Base-by-base conservation (phyloP, 2,329 filamentous ascomycete genomes). In the Blastomyces parvus region DNA sequence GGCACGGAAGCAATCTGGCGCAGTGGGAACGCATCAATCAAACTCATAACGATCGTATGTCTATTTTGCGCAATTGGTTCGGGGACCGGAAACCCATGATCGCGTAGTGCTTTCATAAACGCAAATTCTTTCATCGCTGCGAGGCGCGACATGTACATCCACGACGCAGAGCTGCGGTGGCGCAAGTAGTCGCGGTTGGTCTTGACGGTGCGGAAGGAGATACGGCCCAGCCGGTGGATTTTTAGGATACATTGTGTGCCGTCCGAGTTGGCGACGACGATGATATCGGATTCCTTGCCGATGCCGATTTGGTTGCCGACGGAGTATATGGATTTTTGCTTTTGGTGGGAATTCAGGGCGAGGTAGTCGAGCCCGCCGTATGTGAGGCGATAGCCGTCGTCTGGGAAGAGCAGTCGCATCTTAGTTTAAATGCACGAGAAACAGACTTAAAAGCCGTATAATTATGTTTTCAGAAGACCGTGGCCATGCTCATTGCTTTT, bases 281-380 rank as follows among this genome's bases (percentile, higher is more conserved):
- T 89, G 72, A 99, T 97, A 73, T 99, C 94, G 69, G 90, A 96
- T 79, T 99, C 94, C 76, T 99, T 99, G 62, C 94, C 94, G 2
- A 97, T 92, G 58, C 95, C 94, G 67, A 99, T 90, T 72, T 95
- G 89, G 75, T 89, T 94, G 61, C 94, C 94, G 3, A 97, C 90
- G 69, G 90, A 95, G 83, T 96, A 97, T 50, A 97, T 84, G 63
- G 84, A 84, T 69, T 88, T 88, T 67, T 86, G 83, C 70, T 89
- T 88, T 64, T 92, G 88, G 74, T 97, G 88, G 0, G 91, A 87
- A 78, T 97, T 91, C 62, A 99, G 83, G 19, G 94, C 91, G n/a
- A 99, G 86, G 77, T 99, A 99, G 79, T 99, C 94, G 58, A 97
- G 86, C 1, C 94, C 94, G 70, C 94, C 94, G 74, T 99, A 99